These are phyloP conservation scores for Fraxinus albicans DNA, from an alignment of 305 asterid genomes.

Conservation along the genomic window DNA sequence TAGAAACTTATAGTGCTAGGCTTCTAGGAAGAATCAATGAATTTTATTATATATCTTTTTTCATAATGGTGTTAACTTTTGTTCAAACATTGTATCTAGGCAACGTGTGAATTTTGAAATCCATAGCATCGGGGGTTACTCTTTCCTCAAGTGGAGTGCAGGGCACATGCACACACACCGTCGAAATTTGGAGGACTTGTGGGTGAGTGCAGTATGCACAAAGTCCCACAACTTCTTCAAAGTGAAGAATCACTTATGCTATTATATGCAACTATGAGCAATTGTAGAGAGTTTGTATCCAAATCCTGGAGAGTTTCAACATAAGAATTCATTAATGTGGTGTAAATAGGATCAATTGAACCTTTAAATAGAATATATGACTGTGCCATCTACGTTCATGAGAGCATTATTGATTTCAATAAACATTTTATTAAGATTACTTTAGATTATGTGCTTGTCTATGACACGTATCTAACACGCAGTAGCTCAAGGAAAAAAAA, in stretches of 20 bases:
- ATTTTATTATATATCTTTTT: too few species aligned
- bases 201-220: not conserved
- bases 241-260: not conserved
- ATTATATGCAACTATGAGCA: not conserved
- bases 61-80: not conserved
- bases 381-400: not conserved
- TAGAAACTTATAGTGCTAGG: not conserved
- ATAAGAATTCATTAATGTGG: not conserved
- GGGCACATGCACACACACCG: not conserved
- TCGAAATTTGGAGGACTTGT: not conserved
- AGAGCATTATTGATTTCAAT: not conserved
- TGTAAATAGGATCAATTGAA: too few species aligned
- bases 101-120: not conserved
- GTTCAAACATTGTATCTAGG: not conserved
- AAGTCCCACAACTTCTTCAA: not conserved
- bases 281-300: not conserved
- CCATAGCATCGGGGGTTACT: not conserved
- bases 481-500: too few species aligned
- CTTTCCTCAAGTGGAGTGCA: not conserved
- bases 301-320: not conserved
- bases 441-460: not conserved
- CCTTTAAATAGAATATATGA: not conserved
- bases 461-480: too few species aligned
- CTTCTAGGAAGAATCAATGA: not conserved
- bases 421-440: not conserved